Evolutionary conservation across 2,329 filamentous ascomycete genomes (phyloP).

Genomic region (Lachnellula occidentalis): DNA sequence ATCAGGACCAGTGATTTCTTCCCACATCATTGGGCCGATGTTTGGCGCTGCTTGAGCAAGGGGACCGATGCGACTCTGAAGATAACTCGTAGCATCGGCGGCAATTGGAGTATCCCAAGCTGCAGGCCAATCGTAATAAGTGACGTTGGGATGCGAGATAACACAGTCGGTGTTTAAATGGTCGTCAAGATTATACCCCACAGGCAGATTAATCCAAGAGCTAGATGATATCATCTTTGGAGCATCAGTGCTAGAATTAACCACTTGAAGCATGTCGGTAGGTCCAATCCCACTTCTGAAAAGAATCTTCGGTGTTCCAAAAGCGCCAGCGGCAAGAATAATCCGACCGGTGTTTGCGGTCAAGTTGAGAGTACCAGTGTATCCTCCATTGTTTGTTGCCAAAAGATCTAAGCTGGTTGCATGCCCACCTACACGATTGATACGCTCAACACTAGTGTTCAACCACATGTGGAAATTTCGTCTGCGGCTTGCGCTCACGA

Average conservation of each 20-base stretch:
- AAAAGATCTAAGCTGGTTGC: slow-evolving; percentile 66
- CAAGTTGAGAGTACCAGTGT: slow-evolving; percentile 54
- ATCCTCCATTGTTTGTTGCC: slow-evolving; percentile 46
- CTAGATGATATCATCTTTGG: slow-evolving; percentile 44
- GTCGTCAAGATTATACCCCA: slow-evolving; percentile 55
- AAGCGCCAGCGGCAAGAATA: slow-evolving; percentile 62
- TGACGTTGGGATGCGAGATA: slow-evolving; percentile 44
- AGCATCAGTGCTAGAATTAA: slow-evolving; percentile 44
- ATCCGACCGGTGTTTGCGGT: slow-evolving; percentile 57
- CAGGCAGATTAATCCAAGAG: slow-evolving; percentile 53
- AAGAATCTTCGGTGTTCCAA: slow-evolving; percentile 56
- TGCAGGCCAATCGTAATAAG: slow-evolving; percentile 60
- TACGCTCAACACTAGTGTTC: slow-evolving; percentile 60
- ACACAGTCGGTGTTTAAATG: slow-evolving; percentile 53
- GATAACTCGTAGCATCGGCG: slow-evolving; percentile 39
- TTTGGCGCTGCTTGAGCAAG: slow-evolving; percentile 61
- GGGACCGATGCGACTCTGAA: slow-evolving; percentile 51
- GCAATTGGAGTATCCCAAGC: slow-evolving; percentile 47
- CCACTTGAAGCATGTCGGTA: slow-evolving; percentile 40
- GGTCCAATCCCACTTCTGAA: slow-evolving; percentile 60
- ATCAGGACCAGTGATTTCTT: slow-evolving; percentile 52
- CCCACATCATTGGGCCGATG: slow-evolving; percentile 58
- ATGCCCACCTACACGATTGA: slow-evolving; percentile 57
- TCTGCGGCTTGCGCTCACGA: slow-evolving; percentile 53
- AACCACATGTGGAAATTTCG: slow-evolving; percentile 63